phyloP scores from a whole-genome alignment of 805 yeast species.

The Saturnispora serradocipensis region DNA sequence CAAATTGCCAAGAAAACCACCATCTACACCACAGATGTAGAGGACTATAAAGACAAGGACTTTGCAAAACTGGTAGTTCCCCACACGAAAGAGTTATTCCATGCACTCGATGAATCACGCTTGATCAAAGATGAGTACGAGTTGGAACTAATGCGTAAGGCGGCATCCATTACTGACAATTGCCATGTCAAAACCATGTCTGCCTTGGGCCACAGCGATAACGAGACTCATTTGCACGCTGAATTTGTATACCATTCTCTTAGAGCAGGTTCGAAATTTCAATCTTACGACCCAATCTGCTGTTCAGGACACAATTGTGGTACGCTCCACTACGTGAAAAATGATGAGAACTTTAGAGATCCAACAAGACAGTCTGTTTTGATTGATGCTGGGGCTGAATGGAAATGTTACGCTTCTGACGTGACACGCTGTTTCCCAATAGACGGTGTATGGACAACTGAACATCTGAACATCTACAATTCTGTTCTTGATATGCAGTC shows the following conservation, averaged over 20 bases:
- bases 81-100: conserved; percentile 41
- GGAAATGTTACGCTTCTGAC: conserved; percentile 88
- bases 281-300: conserved; percentile 91
- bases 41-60: conserved; percentile 32
- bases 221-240: conserved; percentile 91
- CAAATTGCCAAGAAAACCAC: conserved; percentile 15
- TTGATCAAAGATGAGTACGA: conserved; percentile 79
- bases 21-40: conserved; percentile 48
- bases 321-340: conserved; percentile 80
- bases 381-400: conserved; percentile 96
- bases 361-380: conserved; percentile 56
- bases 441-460: conserved; percentile 80
- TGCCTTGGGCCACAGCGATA: conserved; percentile 76
- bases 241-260: conserved; percentile 90
- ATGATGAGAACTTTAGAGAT: conserved; percentile 40
- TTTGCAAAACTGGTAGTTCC: conserved; percentile 32
- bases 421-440: conserved; percentile 95
- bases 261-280: conserved; percentile 85
- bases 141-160: conserved; percentile 64
- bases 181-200: conserved; percentile 90
- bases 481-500: conserved; percentile 77
- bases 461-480: conserved; percentile 74
- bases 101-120: conserved; percentile 83
- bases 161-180: conserved; percentile 77
- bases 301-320: conserved; percentile 90